Evolutionary conservation across 2,329 filamentous ascomycete species (phyloP).

Genomic region (Trichoderma simmonsii): DNA sequence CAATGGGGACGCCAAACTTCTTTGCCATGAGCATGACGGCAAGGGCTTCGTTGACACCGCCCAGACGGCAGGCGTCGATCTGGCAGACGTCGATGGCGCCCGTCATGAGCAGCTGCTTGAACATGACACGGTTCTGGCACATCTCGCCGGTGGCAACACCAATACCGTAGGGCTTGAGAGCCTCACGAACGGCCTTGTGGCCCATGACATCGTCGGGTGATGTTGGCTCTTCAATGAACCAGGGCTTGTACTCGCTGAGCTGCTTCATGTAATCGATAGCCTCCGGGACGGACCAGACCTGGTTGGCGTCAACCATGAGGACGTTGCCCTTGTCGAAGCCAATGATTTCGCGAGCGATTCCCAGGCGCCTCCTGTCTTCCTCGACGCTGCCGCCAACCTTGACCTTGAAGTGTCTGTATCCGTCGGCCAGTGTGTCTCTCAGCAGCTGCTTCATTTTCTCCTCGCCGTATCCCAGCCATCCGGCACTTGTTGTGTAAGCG

Average conservation of each 20-base stretch:
- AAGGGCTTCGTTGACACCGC: conserved; percentile 87
- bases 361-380: conserved; percentile 66
- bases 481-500: conserved; percentile 85
- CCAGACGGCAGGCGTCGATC: conserved; percentile 85
- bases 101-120: conserved; percentile 82
- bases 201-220: conserved; percentile 86
- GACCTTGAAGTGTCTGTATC: conserved; percentile 85
- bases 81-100: conserved; percentile 86
- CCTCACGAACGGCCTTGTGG: conserved; percentile 80
- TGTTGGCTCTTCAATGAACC: conserved; percentile 95
- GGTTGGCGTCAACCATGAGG: conserved; percentile 91
- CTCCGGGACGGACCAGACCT: conserved; percentile 87
- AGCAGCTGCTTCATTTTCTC: conserved; percentile 79
- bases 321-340: conserved; percentile 80
- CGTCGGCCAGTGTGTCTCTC: conserved; percentile 68
- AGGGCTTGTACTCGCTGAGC: conserved; percentile 78
- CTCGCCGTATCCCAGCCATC: conserved; percentile 88
- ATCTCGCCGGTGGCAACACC: conserved; percentile 91
- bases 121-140: conserved; percentile 92
- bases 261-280: conserved; percentile 83
- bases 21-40: conserved; percentile 85
- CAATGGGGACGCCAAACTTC: conserved; percentile 75
- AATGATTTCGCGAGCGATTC: conserved; percentile 74
- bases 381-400: conserved; percentile 77
- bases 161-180: conserved; percentile 69